phyloP scores from a whole-genome alignment of 768 basidiomycete species.

The Serendipita sp. region DNA sequence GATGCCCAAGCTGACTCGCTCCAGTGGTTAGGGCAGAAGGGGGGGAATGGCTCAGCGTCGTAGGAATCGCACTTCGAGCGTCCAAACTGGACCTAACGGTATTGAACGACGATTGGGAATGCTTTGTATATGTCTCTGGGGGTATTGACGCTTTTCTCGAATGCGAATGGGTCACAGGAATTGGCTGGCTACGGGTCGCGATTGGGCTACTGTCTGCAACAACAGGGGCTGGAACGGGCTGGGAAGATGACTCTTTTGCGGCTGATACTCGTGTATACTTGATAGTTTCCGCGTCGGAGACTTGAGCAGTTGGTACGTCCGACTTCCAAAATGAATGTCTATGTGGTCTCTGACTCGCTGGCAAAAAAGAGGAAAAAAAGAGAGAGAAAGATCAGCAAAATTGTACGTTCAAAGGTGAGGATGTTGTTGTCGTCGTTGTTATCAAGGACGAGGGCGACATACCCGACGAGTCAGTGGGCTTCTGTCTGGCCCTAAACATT shows the following conservation, averaged over 20 bases:
- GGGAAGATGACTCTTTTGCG: not conserved
- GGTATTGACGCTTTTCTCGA: too few species aligned
- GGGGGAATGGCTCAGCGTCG: not conserved
- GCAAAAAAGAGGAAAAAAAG: not conserved
- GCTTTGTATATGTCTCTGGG: not conserved
- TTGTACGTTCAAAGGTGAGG: too few species aligned
- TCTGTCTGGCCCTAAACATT: not conserved
- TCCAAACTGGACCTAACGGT: not conserved
- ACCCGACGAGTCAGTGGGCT: not conserved
- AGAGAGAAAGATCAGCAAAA: not conserved
- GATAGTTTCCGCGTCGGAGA: constrained; percentile 1
- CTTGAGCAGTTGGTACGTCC: not conserved
- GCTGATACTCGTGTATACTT: not conserved
- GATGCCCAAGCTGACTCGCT: not conserved
- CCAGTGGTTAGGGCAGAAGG: not conserved
- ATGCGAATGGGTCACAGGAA: not conserved
- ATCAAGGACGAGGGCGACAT: not conserved
- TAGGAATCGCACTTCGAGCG: not conserved
- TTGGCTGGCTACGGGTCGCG: not conserved
- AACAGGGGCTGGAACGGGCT: not conserved
- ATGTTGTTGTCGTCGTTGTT: too few species aligned
- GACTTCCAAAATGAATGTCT: not conserved
- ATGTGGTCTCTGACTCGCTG: not conserved
- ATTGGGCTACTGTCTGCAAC: not conserved
- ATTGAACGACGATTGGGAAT: not conserved